phyloP scores from a whole-genome alignment of 169 alveolate genomes.

The Cytauxzoon felis region DNA sequence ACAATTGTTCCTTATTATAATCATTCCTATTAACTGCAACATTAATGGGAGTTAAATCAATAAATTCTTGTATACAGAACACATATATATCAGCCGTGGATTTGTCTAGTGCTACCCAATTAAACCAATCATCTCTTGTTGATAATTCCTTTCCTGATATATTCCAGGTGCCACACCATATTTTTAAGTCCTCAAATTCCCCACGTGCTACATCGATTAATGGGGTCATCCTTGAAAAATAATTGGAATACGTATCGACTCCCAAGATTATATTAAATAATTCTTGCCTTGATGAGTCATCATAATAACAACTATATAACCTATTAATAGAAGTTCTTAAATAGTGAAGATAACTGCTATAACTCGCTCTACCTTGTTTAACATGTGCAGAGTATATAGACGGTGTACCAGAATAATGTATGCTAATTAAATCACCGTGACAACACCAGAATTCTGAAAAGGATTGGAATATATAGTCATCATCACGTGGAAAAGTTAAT shows the following conservation, averaged over 20 bases:
- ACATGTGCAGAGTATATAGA: conserved; percentile 88
- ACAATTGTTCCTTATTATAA: conserved; percentile 47
- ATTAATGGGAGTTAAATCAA: conserved; percentile 36
- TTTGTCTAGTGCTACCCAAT: conserved; percentile 61
- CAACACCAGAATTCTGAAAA: conserved; percentile 84
- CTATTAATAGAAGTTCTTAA: conserved; percentile 42
- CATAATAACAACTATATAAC: conserved; percentile 19
- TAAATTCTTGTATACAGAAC: conserved; percentile 73
- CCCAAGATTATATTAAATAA: conserved; percentile 15
- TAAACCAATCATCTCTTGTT: conserved; percentile 57
- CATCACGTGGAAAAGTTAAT: conserved; percentile 9
- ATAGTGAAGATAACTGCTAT: conserved; percentile 29
- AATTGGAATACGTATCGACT: not conserved
- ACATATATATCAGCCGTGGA: conserved; percentile 61
- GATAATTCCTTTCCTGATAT: conserved; percentile 64
- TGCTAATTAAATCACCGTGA: conserved; percentile 88
- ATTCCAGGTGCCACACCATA: conserved; percentile 78
- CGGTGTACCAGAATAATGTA: conserved; percentile 91
- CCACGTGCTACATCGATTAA: not conserved
- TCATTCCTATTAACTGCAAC: conserved; percentile 27
- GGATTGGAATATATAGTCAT: conserved; percentile 17
- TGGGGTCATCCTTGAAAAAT: not conserved
- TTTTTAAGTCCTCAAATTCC: conserved; percentile 16
- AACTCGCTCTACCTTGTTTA: conserved; percentile 26
- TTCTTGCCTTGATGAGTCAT: conserved; percentile 38